Percentiles rank a stretch among this genome's conserved stretches.
phyloP scores from a whole-genome alignment of 2,329 filamentous ascomycete species.

The Raffaelea albimanens region DNA sequence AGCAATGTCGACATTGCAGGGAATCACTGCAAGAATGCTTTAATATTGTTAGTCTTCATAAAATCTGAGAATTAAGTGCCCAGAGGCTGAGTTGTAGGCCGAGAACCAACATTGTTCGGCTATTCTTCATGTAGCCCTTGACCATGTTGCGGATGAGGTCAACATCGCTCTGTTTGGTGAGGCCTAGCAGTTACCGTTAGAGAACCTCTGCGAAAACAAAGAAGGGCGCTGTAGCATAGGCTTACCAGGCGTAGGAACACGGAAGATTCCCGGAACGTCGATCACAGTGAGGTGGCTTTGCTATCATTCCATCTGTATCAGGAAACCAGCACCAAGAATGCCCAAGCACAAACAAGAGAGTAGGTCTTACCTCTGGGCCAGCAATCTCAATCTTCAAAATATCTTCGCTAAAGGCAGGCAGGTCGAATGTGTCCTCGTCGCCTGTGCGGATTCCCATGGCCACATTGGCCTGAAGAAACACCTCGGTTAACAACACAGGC shows the following conservation, averaged over 20 bases:
- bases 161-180: constrained; percentile 36
- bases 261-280: constrained; percentile 46
- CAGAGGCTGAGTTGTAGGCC: too few species aligned
- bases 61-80: too few species aligned
- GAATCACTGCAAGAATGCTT: constrained; percentile 28
- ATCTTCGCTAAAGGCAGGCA: constrained; percentile 33
- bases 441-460: constrained; percentile 32
- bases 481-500: constrained; percentile 1
- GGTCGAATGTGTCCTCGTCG: neutral
- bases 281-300: constrained; percentile 41
- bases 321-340: too few species aligned
- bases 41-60: too few species aligned
- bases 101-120: constrained; percentile 31
- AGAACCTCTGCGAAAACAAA: too few species aligned
- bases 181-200: constrained; percentile 17
- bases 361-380: constrained; percentile 28
- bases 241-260: constrained; percentile 24
- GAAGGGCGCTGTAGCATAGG: too few species aligned
- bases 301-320: constrained; percentile 7
- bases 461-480: constrained; percentile 27
- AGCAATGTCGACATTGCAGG: constrained; percentile 26
- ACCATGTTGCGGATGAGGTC: constrained; percentile 37
- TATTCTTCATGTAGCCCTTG: constrained; percentile 32
- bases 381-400: constrained; percentile 33
- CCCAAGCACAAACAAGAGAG: neutral